Evolutionary conservation across 108 stramenopile genomes (phyloP).

Genomic region (Aurantiochytrium sp.): DNA sequence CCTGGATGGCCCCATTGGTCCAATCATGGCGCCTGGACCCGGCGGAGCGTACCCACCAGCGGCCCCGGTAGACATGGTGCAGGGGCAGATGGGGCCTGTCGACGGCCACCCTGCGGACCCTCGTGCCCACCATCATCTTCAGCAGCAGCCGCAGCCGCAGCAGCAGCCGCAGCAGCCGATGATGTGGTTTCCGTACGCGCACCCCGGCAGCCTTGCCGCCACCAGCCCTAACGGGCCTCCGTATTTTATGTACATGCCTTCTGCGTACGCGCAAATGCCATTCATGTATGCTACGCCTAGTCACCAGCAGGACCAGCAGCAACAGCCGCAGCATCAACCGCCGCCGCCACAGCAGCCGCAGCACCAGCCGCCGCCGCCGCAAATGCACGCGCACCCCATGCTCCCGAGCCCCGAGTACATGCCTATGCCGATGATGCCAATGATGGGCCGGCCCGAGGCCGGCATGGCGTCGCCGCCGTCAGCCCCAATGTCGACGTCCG

Average conservation of each 20-base stretch:
- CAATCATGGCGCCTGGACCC: too few species aligned
- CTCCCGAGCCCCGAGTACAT: background rate
- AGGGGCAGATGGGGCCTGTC: too few species aligned
- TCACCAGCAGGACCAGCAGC: too few species aligned
- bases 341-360: too few species aligned
- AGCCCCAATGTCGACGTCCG: too few species aligned
- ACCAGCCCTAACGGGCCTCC: background rate
- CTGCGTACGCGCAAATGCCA: background rate
- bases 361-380: background rate
- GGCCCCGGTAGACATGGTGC: too few species aligned
- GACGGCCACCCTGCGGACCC: too few species aligned
- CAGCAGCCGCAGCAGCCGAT: background rate
- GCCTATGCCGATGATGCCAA: background rate
- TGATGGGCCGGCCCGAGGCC: too few species aligned
- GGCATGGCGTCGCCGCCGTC: too few species aligned
- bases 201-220: background rate
- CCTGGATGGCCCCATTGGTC: too few species aligned
- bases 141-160: background rate
- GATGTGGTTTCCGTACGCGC: background rate
- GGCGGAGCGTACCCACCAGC: too few species aligned
- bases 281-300: background rate
- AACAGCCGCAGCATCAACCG: too few species aligned
- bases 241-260: constrained; percentile 11
- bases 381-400: background rate
- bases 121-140: background rate